These are phyloP conservation scores for Cyberlindnera subsufficiens DNA, from an alignment of 805 yeast genomes.

Conservation along the genomic window DNA sequence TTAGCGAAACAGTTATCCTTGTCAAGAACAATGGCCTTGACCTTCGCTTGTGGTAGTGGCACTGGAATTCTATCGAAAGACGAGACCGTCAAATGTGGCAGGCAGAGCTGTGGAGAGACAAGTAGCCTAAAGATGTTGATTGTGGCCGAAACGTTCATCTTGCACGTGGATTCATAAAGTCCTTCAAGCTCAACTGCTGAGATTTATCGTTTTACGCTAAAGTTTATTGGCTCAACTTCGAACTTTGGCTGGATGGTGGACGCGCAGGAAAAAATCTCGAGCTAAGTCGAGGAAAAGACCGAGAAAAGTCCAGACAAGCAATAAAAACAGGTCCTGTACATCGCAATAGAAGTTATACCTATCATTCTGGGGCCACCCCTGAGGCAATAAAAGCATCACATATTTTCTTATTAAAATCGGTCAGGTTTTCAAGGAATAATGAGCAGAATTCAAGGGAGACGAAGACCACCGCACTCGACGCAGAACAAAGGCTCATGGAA, in stretches of 20 bases:
- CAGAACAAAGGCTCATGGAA: slow-evolving; percentile 13
- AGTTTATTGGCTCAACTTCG: too few species aligned
- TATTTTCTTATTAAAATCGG: too few species aligned
- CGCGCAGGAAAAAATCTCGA: too few species aligned
- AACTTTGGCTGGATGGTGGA: too few species aligned
- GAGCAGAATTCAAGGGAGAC: slow-evolving; percentile 7
- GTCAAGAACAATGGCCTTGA: slow-evolving; percentile 80
- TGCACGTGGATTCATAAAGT: background rate
- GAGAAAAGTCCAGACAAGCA: too few species aligned
- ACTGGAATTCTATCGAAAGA: slow-evolving; percentile 57
- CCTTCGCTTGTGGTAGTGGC: slow-evolving; percentile 38
- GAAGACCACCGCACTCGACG: slow-evolving; percentile 3
- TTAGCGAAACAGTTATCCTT: slow-evolving; percentile 94
- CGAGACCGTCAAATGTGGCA: slow-evolving; percentile 54
- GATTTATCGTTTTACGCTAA: too few species aligned
- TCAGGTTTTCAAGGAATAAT: background rate
- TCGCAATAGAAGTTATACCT: too few species aligned
- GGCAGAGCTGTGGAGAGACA: slow-evolving; percentile 57
- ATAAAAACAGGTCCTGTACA: too few species aligned
- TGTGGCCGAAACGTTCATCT: slow-evolving; percentile 72
- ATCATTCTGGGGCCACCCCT: too few species aligned
- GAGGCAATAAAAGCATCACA: too few species aligned
- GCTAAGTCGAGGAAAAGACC: too few species aligned
- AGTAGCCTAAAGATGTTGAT: slow-evolving; percentile 56
- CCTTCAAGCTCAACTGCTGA: too few species aligned